Evolutionary conservation across 225 moss, liverwort and hornwort genomes (phyloP).

Genomic region (Straminergon stramineum): DNA sequence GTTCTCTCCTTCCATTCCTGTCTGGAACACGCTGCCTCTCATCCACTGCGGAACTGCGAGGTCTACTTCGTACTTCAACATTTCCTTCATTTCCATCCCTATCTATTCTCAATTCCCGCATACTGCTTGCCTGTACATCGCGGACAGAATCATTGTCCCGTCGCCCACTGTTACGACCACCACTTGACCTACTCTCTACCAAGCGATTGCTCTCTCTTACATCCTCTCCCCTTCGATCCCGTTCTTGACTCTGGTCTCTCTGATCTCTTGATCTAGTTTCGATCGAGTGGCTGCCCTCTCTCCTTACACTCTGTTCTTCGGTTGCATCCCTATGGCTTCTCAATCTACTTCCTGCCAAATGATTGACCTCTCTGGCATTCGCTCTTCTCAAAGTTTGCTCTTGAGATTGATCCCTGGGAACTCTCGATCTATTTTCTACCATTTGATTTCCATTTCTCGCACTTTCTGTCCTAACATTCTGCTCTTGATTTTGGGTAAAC

Average conservation of each 20-base stretch:
- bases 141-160: slow-evolving; percentile 21
- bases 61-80: not conserved
- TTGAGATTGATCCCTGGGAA: slow-evolving; percentile 6
- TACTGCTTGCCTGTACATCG: slow-evolving; percentile 8
- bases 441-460: slow-evolving; percentile 18
- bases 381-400: slow-evolving; percentile 13
- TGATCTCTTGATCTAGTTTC: slow-evolving; percentile 27
- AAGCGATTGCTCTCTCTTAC: slow-evolving; percentile 23
- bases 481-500: slow-evolving; percentile 21
- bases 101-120: slow-evolving; percentile 16
- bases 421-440: slow-evolving; percentile 20
- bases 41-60: slow-evolving; percentile 19
- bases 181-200: slow-evolving; percentile 23
- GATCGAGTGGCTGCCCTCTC: slow-evolving; percentile 10
- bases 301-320: slow-evolving; percentile 9
- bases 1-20: slow-evolving; percentile 8
- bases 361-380: slow-evolving; percentile 21
- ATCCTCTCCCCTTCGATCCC: not conserved
- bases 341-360: slow-evolving; percentile 15
- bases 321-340: slow-evolving; percentile 4
- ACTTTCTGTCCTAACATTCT: not conserved
- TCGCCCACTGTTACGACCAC: slow-evolving; percentile 25
- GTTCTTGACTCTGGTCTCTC: slow-evolving; percentile 6
- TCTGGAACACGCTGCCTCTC: slow-evolving; percentile 9
- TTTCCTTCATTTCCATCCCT: slow-evolving; percentile 17